Evolutionary conservation across 306 rosid genomes (phyloP), one percentile per base, ranked within the genome.

Genomic region (Trifolium subterraneum): DNA sequence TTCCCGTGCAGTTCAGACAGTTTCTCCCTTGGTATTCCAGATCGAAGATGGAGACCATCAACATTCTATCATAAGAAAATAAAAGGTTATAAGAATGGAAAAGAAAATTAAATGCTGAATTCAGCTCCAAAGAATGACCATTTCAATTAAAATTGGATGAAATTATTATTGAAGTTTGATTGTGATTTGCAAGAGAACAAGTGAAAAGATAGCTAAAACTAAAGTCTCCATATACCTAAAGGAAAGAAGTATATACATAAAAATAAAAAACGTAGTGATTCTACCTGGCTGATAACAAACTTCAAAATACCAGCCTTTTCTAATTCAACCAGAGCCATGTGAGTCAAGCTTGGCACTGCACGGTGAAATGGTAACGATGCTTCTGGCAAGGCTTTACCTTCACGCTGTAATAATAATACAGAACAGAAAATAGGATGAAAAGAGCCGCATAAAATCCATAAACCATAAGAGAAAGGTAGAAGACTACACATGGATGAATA

Each of bases 341-440:
- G 99, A 64, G 99, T 94, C 84, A 90, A 64, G 84, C 97, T 92
- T 18, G 97, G 99, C 77, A 80, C 66, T 10, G 99, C 99, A 2
- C 97, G 99, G 84, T 94, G 99, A 88, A 94, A 94, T 38, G 99
- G 99, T 72, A 92, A 76, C 20, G 97, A 94, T 77, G 97, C 97
- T 85, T 87, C 99, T 6, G 99, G 99, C 86, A 92, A 83, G 74
- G 93, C 90, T 86, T 94, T 90, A 70, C 99, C 99, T 88, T 94
- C 99, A 74, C 92, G 96, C 99, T 94, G 88, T 68, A 83, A 64
- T 7, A 29, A 60, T 16, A 80, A 72, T 44, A 35, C 36, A 68
- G 35, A 71, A 66, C 45, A 48, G 42, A 60, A 42, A 42, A 71
- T 55, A 59, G 19, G 75, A 78, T 62, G 71, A 64, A 65, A 82